Evolutionary conservation across 106 monocot species (phyloP).

Genomic region (Dendrobium catenatum): DNA sequence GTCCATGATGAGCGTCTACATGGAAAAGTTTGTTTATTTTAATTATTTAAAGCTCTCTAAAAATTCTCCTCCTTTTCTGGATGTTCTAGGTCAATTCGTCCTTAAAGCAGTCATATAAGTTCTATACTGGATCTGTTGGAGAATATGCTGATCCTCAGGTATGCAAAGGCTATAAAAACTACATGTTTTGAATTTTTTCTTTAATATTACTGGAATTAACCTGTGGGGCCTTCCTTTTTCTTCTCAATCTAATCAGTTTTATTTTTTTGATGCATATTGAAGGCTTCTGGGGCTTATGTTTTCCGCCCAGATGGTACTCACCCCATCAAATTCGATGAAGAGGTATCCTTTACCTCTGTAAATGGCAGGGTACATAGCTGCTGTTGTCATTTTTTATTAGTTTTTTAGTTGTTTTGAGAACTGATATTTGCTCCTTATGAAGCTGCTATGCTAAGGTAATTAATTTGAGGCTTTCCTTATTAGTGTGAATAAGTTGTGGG

Average conservation of each 20-base stretch:
- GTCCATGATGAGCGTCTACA: neutral
- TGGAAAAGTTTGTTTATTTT: neutral
- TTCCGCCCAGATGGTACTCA: conserved; percentile 81
- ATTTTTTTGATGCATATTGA: conserved; percentile 13
- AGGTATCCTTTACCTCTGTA: conserved; percentile 35
- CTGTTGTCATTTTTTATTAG: neutral
- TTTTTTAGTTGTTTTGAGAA: neutral
- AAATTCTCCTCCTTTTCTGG: neutral
- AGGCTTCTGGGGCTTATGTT: conserved; percentile 98
- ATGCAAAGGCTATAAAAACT: conserved; percentile 5
- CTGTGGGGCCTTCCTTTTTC: neutral
- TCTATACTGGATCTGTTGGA: conserved; percentile 67
- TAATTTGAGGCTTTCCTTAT: neutral
- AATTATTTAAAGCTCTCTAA: neutral
- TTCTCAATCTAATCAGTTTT: neutral
- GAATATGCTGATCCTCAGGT: conserved; percentile 74
- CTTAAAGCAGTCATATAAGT: conserved; percentile 63
- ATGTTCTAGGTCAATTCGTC: conserved; percentile 49
- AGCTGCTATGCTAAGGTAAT: neutral
- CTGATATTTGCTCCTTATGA: neutral
- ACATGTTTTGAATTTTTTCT: conserved; percentile 1
- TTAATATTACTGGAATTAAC: neutral
- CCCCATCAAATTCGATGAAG: conserved; percentile 36
- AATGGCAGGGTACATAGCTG: neutral
- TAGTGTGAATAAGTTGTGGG: neutral